phyloP scores from a whole-genome alignment of 169 alveolate species.

The Cryptosporidium viatorum region DNA sequence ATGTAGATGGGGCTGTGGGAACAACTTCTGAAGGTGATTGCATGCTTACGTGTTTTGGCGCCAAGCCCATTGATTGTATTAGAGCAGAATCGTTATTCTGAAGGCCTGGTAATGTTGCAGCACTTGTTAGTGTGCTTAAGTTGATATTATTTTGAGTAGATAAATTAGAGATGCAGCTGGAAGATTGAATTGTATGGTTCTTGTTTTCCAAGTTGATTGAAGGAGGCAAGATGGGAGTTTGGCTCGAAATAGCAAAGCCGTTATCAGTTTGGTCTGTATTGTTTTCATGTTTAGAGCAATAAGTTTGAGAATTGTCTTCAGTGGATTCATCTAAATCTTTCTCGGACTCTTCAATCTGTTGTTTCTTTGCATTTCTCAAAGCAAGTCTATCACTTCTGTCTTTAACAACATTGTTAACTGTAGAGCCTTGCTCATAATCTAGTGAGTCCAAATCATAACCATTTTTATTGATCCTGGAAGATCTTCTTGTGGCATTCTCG shows the following conservation, averaged over 20 bases:
- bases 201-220: background rate
- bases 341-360: constrained; percentile 48
- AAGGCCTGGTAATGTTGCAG: background rate
- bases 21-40: background rate
- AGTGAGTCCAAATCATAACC: background rate
- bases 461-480: constrained; percentile 15
- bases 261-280: background rate
- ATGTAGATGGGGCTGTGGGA: background rate
- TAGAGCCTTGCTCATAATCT: background rate
- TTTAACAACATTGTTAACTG: constrained; percentile 1
- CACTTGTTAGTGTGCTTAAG: background rate
- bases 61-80: background rate
- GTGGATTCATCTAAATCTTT: background rate
- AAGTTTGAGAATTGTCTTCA: background rate
- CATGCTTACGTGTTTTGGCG: background rate
- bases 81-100: background rate
- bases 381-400: constrained; percentile 68
- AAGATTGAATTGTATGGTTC: background rate
- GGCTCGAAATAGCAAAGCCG: background rate
- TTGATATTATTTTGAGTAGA: background rate
- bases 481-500: constrained; percentile 48
- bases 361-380: constrained; percentile 55
- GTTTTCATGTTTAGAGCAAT: background rate
- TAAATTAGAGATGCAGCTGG: background rate
- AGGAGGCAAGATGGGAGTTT: constrained; percentile 3